phyloP scores from a whole-genome alignment of 2,329 filamentous ascomycete genomes.

The Dendrostoma leiphaemia region DNA sequence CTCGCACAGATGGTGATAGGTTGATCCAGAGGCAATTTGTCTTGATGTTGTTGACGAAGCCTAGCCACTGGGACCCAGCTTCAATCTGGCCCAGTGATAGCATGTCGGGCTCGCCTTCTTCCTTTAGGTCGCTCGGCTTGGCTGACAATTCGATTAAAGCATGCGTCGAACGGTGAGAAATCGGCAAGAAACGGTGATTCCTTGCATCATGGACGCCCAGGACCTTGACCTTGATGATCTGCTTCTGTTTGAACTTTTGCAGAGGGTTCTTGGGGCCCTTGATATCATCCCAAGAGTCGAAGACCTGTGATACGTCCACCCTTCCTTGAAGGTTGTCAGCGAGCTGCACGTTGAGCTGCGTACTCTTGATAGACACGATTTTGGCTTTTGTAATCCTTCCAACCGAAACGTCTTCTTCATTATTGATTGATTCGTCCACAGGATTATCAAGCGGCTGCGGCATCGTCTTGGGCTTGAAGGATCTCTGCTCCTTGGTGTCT shows the following conservation, averaged over 20 bases:
- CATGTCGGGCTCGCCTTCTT: slow-evolving; percentile 37
- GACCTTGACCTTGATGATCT: slow-evolving; percentile 71
- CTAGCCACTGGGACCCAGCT: slow-evolving; percentile 69
- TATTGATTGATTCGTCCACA: slow-evolving; percentile 62
- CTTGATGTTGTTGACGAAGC: slow-evolving; percentile 87
- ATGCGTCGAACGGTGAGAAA: slow-evolving; percentile 80
- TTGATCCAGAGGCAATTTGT: slow-evolving; percentile 86
- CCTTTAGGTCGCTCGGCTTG: slow-evolving; percentile 66
- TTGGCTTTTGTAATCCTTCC: slow-evolving; percentile 74
- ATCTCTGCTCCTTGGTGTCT: slow-evolving; percentile 38
- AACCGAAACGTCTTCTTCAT: slow-evolving; percentile 69
- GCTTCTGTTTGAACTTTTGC: slow-evolving; percentile 68
- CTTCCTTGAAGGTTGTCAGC: slow-evolving; percentile 89
- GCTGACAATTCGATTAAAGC: slow-evolving; percentile 84
- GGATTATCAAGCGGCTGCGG: slow-evolving; percentile 41
- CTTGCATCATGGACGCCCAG: slow-evolving; percentile 87
- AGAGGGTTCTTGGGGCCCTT: slow-evolving; percentile 78
- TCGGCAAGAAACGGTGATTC: slow-evolving; percentile 87
- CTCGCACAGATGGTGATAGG: slow-evolving; percentile 82
- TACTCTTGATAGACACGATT: slow-evolving; percentile 82
- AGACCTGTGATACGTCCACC: slow-evolving; percentile 86
- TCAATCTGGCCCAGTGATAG: slow-evolving; percentile 72
- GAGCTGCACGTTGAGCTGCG: slow-evolving; percentile 87
- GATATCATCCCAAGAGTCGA: slow-evolving; percentile 86
- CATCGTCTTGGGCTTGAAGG: slow-evolving; percentile 27